Conservation (phyloP, 2,329 filamentous ascomycete genomes). For the Myriosclerotinia scirpicola region DNA sequence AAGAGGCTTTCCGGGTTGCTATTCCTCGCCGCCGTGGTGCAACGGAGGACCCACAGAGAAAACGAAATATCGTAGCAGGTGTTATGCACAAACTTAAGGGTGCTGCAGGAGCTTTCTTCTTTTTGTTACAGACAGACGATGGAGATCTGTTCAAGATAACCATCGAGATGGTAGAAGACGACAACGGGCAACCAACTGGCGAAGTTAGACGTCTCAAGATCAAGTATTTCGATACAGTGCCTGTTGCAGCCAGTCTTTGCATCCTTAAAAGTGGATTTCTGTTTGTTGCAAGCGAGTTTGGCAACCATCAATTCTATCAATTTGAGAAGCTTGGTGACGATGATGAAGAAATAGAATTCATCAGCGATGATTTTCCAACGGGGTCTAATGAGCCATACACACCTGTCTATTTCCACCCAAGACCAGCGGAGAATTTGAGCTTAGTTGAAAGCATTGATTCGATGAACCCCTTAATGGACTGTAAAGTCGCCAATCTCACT, state of each 20-base stretch:
- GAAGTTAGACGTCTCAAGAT: slow-evolving; percentile 84
- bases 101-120: slow-evolving; percentile 86
- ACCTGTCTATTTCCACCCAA: slow-evolving; percentile 81
- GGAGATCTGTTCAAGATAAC: slow-evolving; percentile 98
- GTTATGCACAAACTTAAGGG: slow-evolving; percentile 97
- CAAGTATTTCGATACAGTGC: slow-evolving; percentile 97
- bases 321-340: slow-evolving; percentile 97
- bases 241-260: slow-evolving; percentile 80
- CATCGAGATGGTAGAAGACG: slow-evolving; percentile 84
- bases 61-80: slow-evolving; percentile 81
- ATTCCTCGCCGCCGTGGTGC: slow-evolving; percentile 85
- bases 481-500: slow-evolving; percentile 86
- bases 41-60: slow-evolving; percentile 88
- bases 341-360: slow-evolving; percentile 83
- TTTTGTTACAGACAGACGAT: slow-evolving; percentile 92
- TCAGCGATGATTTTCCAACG: slow-evolving; percentile 76
- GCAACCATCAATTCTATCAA: slow-evolving; percentile 93
- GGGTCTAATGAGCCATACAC: slow-evolving; percentile 71
- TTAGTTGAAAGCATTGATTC: slow-evolving; percentile 82
- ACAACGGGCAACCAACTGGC: slow-evolving; percentile 72
- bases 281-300: slow-evolving; percentile 87
- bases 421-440: slow-evolving; percentile 77
- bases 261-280: slow-evolving; percentile 96
- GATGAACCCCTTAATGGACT: slow-evolving; percentile 88
- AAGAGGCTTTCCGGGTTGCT: slow-evolving; percentile 82